Evolutionary conservation across 2,329 filamentous ascomycete species (phyloP).

Genomic region (Grosmannia clavigera): DNA sequence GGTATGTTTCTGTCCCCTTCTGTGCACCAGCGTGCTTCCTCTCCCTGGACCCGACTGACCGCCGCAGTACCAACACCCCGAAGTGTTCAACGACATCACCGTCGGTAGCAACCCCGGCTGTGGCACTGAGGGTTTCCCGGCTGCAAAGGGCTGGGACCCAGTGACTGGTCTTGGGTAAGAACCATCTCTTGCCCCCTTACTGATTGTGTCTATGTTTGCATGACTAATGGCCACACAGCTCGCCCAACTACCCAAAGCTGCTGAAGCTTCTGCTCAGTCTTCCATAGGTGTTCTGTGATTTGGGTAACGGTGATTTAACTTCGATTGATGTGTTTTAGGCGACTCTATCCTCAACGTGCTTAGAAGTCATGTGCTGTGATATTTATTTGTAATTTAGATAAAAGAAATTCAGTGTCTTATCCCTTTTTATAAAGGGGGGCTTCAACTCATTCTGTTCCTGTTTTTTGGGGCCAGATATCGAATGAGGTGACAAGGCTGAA

Average conservation of each 20-base stretch:
- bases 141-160: slow-evolving; percentile 17
- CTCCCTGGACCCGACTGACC: not conserved
- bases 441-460: too few relatives aligned
- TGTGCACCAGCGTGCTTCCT: not conserved
- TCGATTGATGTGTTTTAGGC: not conserved
- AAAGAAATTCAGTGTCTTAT: too few relatives aligned
- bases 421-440: too few relatives aligned
- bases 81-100: slow-evolving; percentile 19
- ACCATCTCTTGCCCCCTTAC: not conserved
- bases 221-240: not conserved
- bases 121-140: slow-evolving; percentile 18
- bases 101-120: slow-evolving; percentile 20
- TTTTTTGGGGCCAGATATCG: too few relatives aligned
- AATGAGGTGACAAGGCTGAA: too few relatives aligned
- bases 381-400: too few relatives aligned
- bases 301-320: not conserved
- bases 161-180: slow-evolving; percentile 14
- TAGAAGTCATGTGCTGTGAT: too few relatives aligned
- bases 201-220: not conserved
- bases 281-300: not conserved
- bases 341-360: not conserved
- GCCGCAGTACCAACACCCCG: slow-evolving; percentile 16
- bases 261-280: slow-evolving; percentile 12
- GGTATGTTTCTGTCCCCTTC: not conserved
- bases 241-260: slow-evolving; percentile 15